Evolutionary conservation across 2,329 filamentous ascomycete species (phyloP).

Genomic region (Calonectria crousiana): DNA sequence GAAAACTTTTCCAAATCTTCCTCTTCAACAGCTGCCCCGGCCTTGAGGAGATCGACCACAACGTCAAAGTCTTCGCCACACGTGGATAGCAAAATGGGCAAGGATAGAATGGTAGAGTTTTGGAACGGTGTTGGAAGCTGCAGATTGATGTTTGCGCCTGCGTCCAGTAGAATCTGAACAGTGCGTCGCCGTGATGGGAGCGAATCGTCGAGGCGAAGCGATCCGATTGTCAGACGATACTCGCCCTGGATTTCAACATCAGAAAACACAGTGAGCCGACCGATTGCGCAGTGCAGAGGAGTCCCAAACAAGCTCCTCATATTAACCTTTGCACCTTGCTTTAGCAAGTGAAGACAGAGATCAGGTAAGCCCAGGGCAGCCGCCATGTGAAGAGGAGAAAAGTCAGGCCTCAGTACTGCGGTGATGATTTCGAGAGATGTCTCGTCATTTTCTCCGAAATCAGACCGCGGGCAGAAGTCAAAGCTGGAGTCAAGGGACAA

Average conservation of each 20-base stretch:
- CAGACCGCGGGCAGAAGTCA: too few species aligned
- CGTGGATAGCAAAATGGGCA: too few species aligned
- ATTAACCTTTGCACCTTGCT: not conserved
- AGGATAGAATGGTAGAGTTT: too few species aligned
- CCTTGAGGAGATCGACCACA: too few species aligned
- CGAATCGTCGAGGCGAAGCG: not conserved
- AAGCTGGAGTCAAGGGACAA: not conserved
- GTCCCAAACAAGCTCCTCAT: not conserved
- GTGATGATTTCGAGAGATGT: not conserved
- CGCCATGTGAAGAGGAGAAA: slow-evolving; percentile 25
- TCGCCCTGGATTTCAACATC: not conserved
- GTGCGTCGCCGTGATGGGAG: not conserved
- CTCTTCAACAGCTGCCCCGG: too few species aligned
- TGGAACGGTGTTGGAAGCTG: not conserved
- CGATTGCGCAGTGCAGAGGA: slow-evolving; percentile 17
- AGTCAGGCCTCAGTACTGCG: not conserved
- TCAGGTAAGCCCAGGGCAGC: slow-evolving; percentile 7
- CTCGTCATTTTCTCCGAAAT: not conserved
- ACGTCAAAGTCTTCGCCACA: too few species aligned
- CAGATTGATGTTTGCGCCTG: not conserved
- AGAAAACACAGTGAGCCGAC: not conserved
- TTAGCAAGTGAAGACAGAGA: slow-evolving; percentile 7
- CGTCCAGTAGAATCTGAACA: not conserved
- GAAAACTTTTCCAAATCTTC: too few species aligned
- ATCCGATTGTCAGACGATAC: not conserved